phyloP scores from a whole-genome alignment of 805 yeast species.

The Suhomyces vadensis region DNA sequence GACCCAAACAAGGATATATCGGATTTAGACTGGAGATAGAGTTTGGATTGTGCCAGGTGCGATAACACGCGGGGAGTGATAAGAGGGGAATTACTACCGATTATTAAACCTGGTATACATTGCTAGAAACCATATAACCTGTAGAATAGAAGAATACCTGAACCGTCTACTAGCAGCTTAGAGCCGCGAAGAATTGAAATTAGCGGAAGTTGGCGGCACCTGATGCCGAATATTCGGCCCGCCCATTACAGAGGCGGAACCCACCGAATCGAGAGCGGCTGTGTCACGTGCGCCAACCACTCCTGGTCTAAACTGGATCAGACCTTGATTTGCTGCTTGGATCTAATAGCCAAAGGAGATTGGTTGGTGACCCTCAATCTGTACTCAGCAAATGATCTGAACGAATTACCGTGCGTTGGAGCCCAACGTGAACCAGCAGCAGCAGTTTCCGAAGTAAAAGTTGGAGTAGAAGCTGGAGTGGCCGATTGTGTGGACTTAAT shows the following conservation, averaged over 20 bases:
- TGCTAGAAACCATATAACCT: not conserved
- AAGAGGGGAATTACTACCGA: not conserved
- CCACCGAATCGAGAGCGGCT: not conserved
- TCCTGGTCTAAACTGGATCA: not conserved
- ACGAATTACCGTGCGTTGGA: slow-evolving; percentile 41
- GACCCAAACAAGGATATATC: no score
- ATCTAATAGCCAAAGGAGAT: slow-evolving; percentile 38
- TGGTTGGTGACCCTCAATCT: slow-evolving; percentile 43
- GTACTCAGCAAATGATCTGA: slow-evolving; percentile 46
- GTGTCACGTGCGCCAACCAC: not conserved
- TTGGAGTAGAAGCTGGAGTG: slow-evolving; percentile 11
- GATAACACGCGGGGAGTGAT: no score
- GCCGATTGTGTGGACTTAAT: slow-evolving; percentile 21
- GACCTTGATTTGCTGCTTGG: slow-evolving; percentile 7
- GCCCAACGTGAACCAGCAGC: slow-evolving; percentile 33
- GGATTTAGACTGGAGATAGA: no score
- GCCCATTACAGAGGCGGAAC: not conserved
- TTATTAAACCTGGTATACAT: not conserved
- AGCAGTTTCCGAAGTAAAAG: slow-evolving; percentile 12
- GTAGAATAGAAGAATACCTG: not conserved
- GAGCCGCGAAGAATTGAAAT: not conserved
- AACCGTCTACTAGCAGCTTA: not conserved
- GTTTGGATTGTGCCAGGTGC: no score
- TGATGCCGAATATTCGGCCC: not conserved
- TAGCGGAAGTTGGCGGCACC: not conserved